Evolutionary conservation across 495 filamentous ascomycete species (phyloP).

Genomic region (Parachaetomium inaequale): DNA sequence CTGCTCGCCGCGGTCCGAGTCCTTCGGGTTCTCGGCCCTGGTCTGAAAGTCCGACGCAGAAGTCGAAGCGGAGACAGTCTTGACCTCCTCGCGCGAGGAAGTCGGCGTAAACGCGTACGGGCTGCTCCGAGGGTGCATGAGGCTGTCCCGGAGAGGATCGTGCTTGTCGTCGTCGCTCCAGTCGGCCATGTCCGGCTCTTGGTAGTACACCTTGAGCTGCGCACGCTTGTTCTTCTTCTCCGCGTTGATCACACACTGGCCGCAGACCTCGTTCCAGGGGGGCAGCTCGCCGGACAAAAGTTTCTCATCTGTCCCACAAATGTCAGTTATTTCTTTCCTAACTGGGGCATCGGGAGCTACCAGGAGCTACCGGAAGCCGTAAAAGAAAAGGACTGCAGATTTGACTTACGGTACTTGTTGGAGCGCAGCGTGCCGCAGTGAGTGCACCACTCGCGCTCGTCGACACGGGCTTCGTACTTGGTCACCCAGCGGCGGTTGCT

Average conservation of each 20-base stretch:
- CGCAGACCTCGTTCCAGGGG: slow-evolving; percentile 1
- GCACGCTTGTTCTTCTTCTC: background rate
- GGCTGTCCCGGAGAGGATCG: background rate
- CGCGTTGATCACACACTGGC: background rate
- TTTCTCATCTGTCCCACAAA: too few species aligned
- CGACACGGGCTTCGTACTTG: background rate
- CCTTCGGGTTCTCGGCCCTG: background rate
- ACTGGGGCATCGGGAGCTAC: too few species aligned
- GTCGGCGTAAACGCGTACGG: background rate
- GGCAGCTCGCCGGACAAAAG: background rate
- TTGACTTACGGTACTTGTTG: slow-evolving; percentile 6
- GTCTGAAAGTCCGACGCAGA: background rate
- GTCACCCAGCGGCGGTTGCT: background rate
- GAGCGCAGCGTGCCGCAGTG: slow-evolving; percentile 18
- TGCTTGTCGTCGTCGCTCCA: background rate
- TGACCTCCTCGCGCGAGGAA: background rate
- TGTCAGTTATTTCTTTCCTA: too few species aligned
- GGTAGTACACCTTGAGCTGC: background rate
- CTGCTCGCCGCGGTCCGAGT: background rate
- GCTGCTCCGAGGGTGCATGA: background rate
- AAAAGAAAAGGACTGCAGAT: too few species aligned
- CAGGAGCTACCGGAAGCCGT: too few species aligned
- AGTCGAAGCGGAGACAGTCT: background rate
- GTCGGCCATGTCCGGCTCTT: background rate
- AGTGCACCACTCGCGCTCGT: slow-evolving; percentile 17